phyloP scores from a whole-genome alignment of 2,329 filamentous ascomycete genomes.

The Microdochium bolleyi region DNA sequence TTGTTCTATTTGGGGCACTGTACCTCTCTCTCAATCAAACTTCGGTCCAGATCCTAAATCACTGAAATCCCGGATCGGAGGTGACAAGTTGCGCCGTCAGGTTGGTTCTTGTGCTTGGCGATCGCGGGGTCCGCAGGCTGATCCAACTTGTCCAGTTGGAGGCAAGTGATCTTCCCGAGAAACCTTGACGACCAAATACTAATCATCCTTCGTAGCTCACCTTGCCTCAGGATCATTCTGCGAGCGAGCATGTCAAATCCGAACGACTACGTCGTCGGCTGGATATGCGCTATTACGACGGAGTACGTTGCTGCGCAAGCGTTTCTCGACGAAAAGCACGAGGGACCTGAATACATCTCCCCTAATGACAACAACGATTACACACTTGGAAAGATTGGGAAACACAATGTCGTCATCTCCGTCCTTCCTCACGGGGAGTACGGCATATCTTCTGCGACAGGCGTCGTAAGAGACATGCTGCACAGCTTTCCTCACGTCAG shows the following conservation, averaged over 20 bases:
- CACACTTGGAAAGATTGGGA: slow-evolving; percentile 18
- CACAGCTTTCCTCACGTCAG: slow-evolving; percentile 17
- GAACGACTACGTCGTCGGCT: slow-evolving; percentile 29
- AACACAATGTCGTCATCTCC: slow-evolving; percentile 26
- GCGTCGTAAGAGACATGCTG: slow-evolving; percentile 14
- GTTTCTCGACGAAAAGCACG: slow-evolving; percentile 30
- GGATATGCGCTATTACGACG: slow-evolving; percentile 29
- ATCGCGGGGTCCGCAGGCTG: neutral
- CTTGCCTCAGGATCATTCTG: neutral
- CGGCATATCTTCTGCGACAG: slow-evolving; percentile 14
- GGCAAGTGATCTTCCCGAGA: neutral
- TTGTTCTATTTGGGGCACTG: neutral
- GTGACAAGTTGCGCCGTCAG: neutral
- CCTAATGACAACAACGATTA: slow-evolving; percentile 19
- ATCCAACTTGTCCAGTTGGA: neutral
- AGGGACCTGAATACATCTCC: slow-evolving; percentile 12
- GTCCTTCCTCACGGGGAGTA: slow-evolving; percentile 15
- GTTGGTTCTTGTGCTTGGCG: neutral
- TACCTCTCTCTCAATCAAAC: neutral
- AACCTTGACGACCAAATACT: neutral
- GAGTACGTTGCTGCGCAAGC: slow-evolving; percentile 27
- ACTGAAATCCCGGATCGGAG: neutral
- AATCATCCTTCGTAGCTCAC: neutral
- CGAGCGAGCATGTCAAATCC: neutral
- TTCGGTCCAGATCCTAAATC: neutral